Evolutionary conservation across 371 early-diverging fungal species (phyloP), one percentile per base, ranked within the genome.

Genomic region (Haplosporangium sp.): DNA sequence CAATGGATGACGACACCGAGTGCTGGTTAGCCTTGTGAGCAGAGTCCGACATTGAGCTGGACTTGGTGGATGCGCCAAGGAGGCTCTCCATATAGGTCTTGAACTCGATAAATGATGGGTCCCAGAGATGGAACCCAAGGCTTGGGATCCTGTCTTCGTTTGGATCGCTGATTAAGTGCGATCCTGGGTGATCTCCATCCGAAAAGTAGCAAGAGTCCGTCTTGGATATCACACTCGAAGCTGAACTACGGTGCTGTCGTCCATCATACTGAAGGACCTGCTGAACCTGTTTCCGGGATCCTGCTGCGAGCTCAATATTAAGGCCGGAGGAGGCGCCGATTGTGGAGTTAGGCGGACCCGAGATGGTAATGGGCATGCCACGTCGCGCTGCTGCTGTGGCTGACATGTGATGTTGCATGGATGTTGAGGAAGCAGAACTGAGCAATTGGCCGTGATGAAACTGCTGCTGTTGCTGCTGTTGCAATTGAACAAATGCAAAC

Each of bases 141-240:
- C 54, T 73, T 10, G 80, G 80, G 38, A 79, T 62, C 1, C 69
- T 55, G 14, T 79, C 80, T n/a, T 79, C 80, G 59, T 69, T 67
- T 1, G 68, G 59, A 23, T 79, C 80, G 43, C 59, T 79, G 23
- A 69, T 54, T 23, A 73, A 45, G 21, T 79, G 69, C 21, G 80
- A 79, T 53, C 69, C 80, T n/a, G 80, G 80, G 20, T 73, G 73
- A 51, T 79, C 80, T 37, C 73, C 80, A 18, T 79, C 80, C 20
- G 80, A 79, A 36, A 79, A 79, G 46, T 72, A 79, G 40, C 80
- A 79, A 21, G 80, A 79, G 55, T 79, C 80, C 10, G 80, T 69
- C 63, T 79, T 79, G 57, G 80, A 79, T 40, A 62, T 67, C 5
- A 72, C 62, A 51, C 73, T 73, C 5, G 80, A 72, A 0, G 80